These are phyloP conservation scores for Metschnikowia chrysomelidarum DNA, from an alignment of 805 yeast genomes.

Conservation along the genomic window DNA sequence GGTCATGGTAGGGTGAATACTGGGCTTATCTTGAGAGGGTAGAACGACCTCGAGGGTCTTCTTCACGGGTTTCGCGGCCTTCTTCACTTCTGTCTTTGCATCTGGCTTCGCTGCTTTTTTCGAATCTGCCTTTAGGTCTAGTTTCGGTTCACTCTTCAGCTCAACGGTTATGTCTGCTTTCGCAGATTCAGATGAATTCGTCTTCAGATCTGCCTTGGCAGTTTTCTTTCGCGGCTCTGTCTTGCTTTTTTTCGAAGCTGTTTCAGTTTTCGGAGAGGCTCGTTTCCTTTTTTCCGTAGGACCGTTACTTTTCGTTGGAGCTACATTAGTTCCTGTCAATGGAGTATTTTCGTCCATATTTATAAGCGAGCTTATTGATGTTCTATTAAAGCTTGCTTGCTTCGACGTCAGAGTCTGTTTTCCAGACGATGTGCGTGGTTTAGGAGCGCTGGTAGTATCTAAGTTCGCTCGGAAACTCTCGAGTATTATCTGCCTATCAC, in stretches of 20 bases:
- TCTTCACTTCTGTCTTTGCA: conserved; percentile 8
- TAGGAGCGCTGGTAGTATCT: background rate
- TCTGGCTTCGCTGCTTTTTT: conserved; percentile 5
- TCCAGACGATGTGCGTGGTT: background rate
- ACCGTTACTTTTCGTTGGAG: conserved; percentile 4
- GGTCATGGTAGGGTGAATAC: conserved; percentile 23
- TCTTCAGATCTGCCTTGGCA: conserved; percentile 2
- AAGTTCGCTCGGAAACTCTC: background rate
- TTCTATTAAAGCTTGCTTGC: conserved; percentile 22
- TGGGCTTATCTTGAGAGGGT: conserved; percentile 14
- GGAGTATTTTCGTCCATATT: conserved; percentile 28
- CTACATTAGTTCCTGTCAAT: conserved; percentile 7
- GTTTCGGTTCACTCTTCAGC: conserved; percentile 16
- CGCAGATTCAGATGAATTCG: too few relatives aligned
- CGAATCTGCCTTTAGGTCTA: conserved; percentile 11
- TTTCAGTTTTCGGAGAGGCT: conserved; percentile 14
- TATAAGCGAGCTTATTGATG: conserved; percentile 41
- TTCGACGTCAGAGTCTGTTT: conserved; percentile 5
- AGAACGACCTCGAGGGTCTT: conserved; percentile 20
- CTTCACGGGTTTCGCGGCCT: conserved; percentile 16
- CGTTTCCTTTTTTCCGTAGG: conserved; percentile 11
- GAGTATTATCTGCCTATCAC: too few relatives aligned
- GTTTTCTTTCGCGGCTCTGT: conserved; percentile 10
- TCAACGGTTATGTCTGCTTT: conserved; percentile 8
- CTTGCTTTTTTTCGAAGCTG: conserved; percentile 14